Evolutionary conservation across 2,329 filamentous ascomycete species (phyloP).

Genomic region (Ophiocordyceps sinensis): DNA sequence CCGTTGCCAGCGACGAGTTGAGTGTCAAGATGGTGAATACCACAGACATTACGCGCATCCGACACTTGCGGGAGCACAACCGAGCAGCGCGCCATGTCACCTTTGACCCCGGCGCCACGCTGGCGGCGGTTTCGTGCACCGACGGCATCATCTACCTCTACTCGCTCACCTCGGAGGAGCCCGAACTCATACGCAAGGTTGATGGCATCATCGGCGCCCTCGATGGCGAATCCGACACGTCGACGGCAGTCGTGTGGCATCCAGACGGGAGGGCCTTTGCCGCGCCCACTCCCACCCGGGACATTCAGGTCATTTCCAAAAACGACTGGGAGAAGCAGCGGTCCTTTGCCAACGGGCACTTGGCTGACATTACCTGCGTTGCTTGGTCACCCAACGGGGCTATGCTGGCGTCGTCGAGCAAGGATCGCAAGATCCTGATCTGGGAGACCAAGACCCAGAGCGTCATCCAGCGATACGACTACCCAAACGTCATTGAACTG

Average conservation of each 20-base stretch:
- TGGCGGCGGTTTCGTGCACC: conserved; percentile 68
- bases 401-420: conserved; percentile 57
- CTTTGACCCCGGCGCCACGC: conserved; percentile 68
- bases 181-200: conserved; percentile 67
- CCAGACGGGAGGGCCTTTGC: conserved; percentile 89
- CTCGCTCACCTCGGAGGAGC: conserved; percentile 62
- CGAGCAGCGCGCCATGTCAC: conserved; percentile 84
- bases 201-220: conserved; percentile 72
- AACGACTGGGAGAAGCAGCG: conserved; percentile 82
- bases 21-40: conserved; percentile 81
- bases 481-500: conserved; percentile 71
- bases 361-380: conserved; percentile 70
- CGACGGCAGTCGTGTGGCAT: conserved; percentile 72
- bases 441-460: conserved; percentile 88
- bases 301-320: conserved; percentile 77
- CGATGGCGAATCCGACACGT: conserved; percentile 60
- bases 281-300: conserved; percentile 64
- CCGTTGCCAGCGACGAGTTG: conserved; percentile 92
- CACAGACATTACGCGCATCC: conserved; percentile 60
- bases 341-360: conserved; percentile 64
- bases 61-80: conserved; percentile 68
- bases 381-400: conserved; percentile 94
- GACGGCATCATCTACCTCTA: conserved; percentile 89
- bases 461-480: conserved; percentile 63
- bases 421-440: conserved; percentile 56